A percentile compares a stretch with the other conserved stretches of the same genome.
Evolutionary conservation across 176 grass and related monocot genomes (phyloP).

Genomic region (Phyllostachys edulis): DNA sequence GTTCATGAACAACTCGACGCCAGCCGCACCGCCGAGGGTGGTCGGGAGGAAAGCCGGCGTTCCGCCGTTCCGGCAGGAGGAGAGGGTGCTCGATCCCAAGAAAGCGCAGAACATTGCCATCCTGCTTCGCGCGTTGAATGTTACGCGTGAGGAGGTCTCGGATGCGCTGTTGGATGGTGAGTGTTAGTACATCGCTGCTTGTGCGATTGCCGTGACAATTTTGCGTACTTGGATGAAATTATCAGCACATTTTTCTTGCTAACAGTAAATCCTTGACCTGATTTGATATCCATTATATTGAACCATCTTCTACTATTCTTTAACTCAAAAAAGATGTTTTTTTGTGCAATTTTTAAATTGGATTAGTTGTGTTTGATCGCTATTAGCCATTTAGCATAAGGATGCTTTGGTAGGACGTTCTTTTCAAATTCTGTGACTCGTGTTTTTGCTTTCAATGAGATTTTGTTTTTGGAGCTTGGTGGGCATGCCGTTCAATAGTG

Average conservation of each 20-base stretch:
- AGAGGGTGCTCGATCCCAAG: conserved; percentile 98
- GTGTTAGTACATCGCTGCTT: conserved; percentile 8
- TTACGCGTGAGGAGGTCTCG: conserved; percentile 85
- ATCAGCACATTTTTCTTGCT: background rate
- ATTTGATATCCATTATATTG: background rate
- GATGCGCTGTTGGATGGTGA: conserved; percentile 91
- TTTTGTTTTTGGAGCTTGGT: conserved; percentile 14
- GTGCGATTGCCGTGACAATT: background rate
- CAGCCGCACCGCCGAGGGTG: conserved; percentile 47
- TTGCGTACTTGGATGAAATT: background rate
- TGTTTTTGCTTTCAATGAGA: background rate
- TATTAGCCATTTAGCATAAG: background rate
- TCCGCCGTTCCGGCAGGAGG: conserved; percentile 68
- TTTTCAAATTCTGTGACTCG: background rate
- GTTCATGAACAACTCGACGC: conserved; percentile 80
- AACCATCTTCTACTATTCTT: background rate
- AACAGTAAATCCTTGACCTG: background rate
- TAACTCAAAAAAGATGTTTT: background rate
- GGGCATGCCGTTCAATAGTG: conserved; percentile 9
- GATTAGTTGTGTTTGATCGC: background rate
- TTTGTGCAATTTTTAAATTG: background rate
- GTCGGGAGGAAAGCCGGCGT: conserved; percentile 47
- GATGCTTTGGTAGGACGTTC: conserved; percentile 36
- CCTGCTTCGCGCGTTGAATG: conserved; percentile 89
- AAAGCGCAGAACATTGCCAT: conserved; percentile 99